Base-by-base conservation (phyloP, 768 basidiomycete species). In the Exidia glandulosa region DNA sequence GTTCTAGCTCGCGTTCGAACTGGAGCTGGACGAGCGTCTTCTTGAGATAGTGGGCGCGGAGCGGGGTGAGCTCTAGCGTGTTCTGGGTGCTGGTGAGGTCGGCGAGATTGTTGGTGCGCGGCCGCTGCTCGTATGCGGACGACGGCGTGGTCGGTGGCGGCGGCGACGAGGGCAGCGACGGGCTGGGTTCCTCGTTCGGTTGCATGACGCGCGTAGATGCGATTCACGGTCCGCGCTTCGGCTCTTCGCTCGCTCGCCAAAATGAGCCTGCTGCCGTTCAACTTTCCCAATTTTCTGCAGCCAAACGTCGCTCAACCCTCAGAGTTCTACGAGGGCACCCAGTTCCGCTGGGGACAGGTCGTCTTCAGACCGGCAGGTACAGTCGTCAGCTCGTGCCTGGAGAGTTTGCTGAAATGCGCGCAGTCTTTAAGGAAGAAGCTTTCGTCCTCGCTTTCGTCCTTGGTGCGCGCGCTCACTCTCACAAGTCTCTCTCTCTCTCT, bases 41-140 rank as follows among this genome's bases (percentile, higher is more conserved):
- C 79, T 98, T 99, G 71, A 99, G 89, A 73, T 99, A 99, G 70
- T 99, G 96, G 3, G 94, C 93, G 47, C 94, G 87, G 55, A 94
- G 75, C 13, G 95, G 90, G 1, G 92, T 90, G 56, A 97, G 82
- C 57, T 75, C 72, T 19, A 32, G 29, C 30, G 54, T 27, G 13
- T 60, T 32, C 52, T 56, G 48, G 30, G 25, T 19, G 12, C 47
- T 29, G 7, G 23, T n/a, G 37, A 58, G 33, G 23, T 37, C 48
- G 13, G 47, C 32, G 14, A 48, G 37, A 36, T 48, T 59, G 10
- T 50, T 48, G 41, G 23, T 59, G 19, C 32, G 58, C 12, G 32
- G 32, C 19, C 29, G n/a, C 9, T 29, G 32, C n/a, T 56, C 29
- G 3, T 45, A 45, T 19, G 9, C 41, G 23, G 55, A 13, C 13